These are phyloP conservation scores for Penicillium alfredii DNA, from an alignment of 495 filamentous ascomycete genomes.

Conservation along the genomic window DNA sequence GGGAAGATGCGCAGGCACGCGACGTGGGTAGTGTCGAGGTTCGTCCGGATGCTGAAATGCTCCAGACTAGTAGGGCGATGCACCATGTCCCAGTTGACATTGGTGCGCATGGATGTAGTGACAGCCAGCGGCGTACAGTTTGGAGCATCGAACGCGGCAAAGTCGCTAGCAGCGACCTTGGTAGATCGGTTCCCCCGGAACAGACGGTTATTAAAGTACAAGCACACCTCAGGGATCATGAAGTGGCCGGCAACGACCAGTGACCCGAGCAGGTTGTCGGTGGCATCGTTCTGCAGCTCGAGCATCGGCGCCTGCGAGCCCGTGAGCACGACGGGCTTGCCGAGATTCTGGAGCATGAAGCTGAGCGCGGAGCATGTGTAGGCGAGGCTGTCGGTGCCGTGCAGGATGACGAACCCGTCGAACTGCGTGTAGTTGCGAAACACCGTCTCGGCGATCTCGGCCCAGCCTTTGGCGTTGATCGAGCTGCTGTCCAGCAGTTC, in stretches of 20 bases:
- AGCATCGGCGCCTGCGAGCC: conserved; percentile 92
- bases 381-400: conserved; percentile 89
- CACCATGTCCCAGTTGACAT: conserved; percentile 79
- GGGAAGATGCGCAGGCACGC: conserved; percentile 93
- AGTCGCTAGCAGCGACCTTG: conserved; percentile 82
- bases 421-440: conserved; percentile 80
- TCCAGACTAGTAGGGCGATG: conserved; percentile 66
- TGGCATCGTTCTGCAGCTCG: conserved; percentile 86
- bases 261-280: conserved; percentile 90
- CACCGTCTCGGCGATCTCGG: conserved; percentile 67
- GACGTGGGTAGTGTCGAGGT: conserved; percentile 80
- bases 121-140: conserved; percentile 76
- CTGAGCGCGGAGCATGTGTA: conserved; percentile 89
- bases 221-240: conserved; percentile 90
- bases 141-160: conserved; percentile 80
- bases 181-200: conserved; percentile 86
- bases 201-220: conserved; percentile 93
- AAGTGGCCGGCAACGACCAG: conserved; percentile 94
- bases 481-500: conserved; percentile 86
- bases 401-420: conserved; percentile 93
- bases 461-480: conserved; percentile 87
- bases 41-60: conserved; percentile 69
- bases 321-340: conserved; percentile 87
- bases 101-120: conserved; percentile 71
- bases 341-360: conserved; percentile 90